Conservation (phyloP, 202 grass and related monocot genomes). For the Digitaria exilis region DNA sequence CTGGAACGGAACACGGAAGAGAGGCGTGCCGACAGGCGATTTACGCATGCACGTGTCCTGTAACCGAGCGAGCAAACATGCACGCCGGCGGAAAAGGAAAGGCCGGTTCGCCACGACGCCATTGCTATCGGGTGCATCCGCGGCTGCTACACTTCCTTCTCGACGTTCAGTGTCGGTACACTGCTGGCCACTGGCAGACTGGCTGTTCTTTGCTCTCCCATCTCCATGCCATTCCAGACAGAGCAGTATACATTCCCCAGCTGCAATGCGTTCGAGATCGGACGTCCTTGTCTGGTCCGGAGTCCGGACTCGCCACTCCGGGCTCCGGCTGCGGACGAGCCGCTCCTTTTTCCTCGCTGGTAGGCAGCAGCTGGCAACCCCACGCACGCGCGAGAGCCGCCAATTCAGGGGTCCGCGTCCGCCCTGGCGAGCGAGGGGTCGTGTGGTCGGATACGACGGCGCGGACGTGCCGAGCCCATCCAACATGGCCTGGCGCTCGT, state of each 20-base stretch:
- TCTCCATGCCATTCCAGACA: too few relatives aligned
- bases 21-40: too few relatives aligned
- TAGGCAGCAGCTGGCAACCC: not conserved
- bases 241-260: too few relatives aligned
- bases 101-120: not conserved
- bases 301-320: too few relatives aligned
- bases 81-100: not conserved
- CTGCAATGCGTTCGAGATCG: too few relatives aligned
- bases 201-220: too few relatives aligned
- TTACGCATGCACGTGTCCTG: not conserved
- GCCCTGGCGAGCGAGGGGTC: too few relatives aligned
- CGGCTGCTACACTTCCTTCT: not conserved
- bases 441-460: not conserved
- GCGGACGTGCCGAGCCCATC: conserved; percentile 28
- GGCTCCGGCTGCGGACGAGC: too few relatives aligned
- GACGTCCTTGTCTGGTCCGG: too few relatives aligned
- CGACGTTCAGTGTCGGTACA: too few relatives aligned
- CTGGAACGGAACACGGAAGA: not conserved
- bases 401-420: not conserved
- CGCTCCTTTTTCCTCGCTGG: too few relatives aligned
- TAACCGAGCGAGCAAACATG: not conserved
- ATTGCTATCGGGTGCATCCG: not conserved
- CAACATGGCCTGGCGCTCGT: conserved; percentile 7
- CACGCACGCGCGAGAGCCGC: not conserved
- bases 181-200: too few relatives aligned